Evolutionary conservation across 805 yeast genomes (phyloP), one percentile per base, ranked within the genome.

Genomic region (Saccharomyces eubayanus): DNA sequence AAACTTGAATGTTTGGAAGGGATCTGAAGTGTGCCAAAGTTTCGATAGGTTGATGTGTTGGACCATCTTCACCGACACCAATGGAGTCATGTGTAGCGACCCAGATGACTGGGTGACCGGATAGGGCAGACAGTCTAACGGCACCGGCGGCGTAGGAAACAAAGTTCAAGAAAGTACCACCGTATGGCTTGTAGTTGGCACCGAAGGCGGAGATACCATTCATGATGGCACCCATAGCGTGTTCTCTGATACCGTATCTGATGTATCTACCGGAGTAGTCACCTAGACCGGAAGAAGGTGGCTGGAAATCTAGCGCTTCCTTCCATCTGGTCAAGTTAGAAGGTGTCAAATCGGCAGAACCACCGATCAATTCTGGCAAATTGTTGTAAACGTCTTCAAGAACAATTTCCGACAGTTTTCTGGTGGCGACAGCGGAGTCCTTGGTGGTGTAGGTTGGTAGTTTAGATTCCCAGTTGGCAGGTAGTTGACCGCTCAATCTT

Each of bases 231-330:
- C 97, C 96, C 97, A 92, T 90, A 74, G 88, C 98, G 76, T 94
- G 98, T 80, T 92, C 99, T 76, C 99, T 87, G 61, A 92, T 96
- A 84, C 99, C 99, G 73, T 85, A 92, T 77, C 97, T 85, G 74
- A 92, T 79, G 79, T 92, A 92, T 72, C 97, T 85, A 70, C 99
- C 99, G 55, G 82, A 59, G 79, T 84, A 91, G 69, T 82, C 81
- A 74, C 98, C 98, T 61, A 88, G 75, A 43, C 83, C 83, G 55
- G 89, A 75, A 55, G 82, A 67, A 54, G 89, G 87, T 53, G 94
- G 89, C 82, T 94, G 97, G 91, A 91, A 92, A 74, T 92, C 96
- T 60, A 81, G 81, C 56, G 95, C 89, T 58, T 77, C 83, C 65
- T 80, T 71, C 80, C 94, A 82, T 80, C 95, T 84, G 68, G 98